These are phyloP conservation scores for Calonectria ilicicola DNA, from an alignment of 2,329 filamentous ascomycete species.

Conservation along the genomic window DNA sequence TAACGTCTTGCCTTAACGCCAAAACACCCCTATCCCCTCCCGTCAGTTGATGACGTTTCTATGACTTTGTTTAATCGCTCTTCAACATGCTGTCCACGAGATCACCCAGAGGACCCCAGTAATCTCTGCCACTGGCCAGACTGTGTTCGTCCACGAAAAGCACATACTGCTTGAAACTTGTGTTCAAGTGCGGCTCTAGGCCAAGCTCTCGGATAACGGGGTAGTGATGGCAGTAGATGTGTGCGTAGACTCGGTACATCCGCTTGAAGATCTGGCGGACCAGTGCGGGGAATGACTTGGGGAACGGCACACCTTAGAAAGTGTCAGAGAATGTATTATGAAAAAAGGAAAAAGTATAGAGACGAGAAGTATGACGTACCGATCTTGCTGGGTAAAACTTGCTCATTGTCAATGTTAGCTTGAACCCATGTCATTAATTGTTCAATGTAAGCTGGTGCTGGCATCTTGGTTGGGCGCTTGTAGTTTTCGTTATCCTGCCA, in stretches of 20 bases:
- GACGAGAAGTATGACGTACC: conserved; percentile 59
- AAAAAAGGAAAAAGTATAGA: background rate
- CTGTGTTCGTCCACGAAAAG: conserved; percentile 98
- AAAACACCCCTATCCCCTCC: conserved; percentile 35
- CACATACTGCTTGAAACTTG: conserved; percentile 99
- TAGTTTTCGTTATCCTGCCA: conserved; percentile 97
- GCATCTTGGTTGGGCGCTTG: conserved; percentile 97
- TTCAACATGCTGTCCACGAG: conserved; percentile 97
- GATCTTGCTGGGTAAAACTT: conserved; percentile 93
- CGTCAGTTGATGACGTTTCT: conserved; percentile 3
- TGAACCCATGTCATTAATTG: conserved; percentile 98
- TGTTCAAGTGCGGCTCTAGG: conserved; percentile 96
- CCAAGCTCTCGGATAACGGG: conserved; percentile 95
- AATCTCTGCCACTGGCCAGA: conserved; percentile 93
- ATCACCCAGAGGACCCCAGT: conserved; percentile 95
- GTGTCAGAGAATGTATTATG: conserved; percentile 18
- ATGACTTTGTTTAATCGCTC: conserved; percentile 74
- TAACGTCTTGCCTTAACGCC: conserved; percentile 24
- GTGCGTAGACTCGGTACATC: conserved; percentile 97
- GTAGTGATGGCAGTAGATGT: conserved; percentile 99
- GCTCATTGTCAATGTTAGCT: conserved; percentile 93
- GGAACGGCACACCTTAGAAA: conserved; percentile 84
- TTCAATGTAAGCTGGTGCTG: conserved; percentile 96
- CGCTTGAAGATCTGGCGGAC: conserved; percentile 98
- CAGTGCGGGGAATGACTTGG: conserved; percentile 88